A percentile compares a stretch with the other conserved stretches of the same genome.
These are phyloP conservation scores for Alternaria dauci DNA, from an alignment of 2,329 filamentous ascomycete species.

Conservation along the genomic window DNA sequence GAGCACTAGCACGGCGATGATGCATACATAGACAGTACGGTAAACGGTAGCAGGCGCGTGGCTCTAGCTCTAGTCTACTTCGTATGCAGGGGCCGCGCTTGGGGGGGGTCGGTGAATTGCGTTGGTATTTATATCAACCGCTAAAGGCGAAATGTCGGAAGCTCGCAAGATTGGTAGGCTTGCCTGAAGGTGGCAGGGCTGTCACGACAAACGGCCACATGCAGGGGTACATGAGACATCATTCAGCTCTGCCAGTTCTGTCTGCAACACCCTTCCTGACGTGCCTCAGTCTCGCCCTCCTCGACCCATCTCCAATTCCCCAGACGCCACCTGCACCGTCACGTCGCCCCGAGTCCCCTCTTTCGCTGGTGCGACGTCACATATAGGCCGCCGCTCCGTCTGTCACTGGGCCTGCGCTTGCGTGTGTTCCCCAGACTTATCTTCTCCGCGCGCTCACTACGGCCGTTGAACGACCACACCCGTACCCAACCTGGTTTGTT, in stretches of 20 bases:
- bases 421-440: constrained; percentile 38
- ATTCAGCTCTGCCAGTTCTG: constrained; percentile 18
- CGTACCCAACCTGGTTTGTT: constrained; percentile 11
- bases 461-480: constrained; percentile 17
- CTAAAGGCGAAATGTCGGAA: constrained; percentile 21
- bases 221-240: constrained; percentile 18
- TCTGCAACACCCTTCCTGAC: constrained; percentile 18
- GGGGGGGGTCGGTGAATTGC: constrained; percentile 11
- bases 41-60: constrained; percentile 15
- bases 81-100: constrained; percentile 17
- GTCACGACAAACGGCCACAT: constrained; percentile 16
- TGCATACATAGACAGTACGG: constrained; percentile 8
- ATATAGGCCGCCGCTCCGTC: constrained; percentile 5
- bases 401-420: constrained; percentile 25
- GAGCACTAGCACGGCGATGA: constrained; percentile 11
- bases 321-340: constrained; percentile 6
- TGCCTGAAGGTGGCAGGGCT: constrained; percentile 11
- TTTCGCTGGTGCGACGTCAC: constrained; percentile 13
- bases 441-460: constrained; percentile 41
- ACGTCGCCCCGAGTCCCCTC: constrained; percentile 14
- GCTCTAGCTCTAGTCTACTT: constrained; percentile 19
- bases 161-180: constrained; percentile 6
- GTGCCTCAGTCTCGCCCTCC: constrained; percentile 1
- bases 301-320: neutral
- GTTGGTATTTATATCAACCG: constrained; percentile 12